Conservation (phyloP, 2,329 filamentous ascomycete species). For the Arthrobotrys megalospora region DNA sequence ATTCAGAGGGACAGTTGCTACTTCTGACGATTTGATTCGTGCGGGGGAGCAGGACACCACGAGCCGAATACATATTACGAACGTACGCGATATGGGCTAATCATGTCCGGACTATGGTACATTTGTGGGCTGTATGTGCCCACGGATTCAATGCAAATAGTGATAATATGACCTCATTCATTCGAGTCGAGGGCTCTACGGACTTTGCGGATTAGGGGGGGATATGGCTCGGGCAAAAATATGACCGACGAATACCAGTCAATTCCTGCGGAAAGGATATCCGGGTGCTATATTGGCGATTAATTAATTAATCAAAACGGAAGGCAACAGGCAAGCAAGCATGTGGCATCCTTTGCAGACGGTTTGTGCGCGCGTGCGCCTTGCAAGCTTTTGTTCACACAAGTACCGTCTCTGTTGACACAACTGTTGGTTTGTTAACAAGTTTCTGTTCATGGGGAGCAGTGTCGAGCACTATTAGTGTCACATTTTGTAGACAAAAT, state of each 20-base stretch:
- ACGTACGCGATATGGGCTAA: background rate
- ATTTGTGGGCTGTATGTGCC: background rate
- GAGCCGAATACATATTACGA: background rate
- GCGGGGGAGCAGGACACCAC: background rate
- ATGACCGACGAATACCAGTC: background rate
- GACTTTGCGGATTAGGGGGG: background rate
- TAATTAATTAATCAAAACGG: background rate
- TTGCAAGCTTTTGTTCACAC: background rate
- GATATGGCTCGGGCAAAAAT: conserved; percentile 9
- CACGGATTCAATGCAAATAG: conserved; percentile 13
- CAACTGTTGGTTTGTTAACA: conserved; percentile 12
- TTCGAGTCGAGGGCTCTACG: background rate
- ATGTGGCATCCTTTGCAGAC: background rate
- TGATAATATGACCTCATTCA: conserved; percentile 1
- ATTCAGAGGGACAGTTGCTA: background rate
- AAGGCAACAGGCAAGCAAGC: conserved; percentile 1
- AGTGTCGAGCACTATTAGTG: background rate
- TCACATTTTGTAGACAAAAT: background rate
- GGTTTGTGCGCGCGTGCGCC: conserved; percentile 21
- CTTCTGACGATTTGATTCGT: conserved; percentile 1
- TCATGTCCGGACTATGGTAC: background rate
- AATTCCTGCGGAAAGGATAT: background rate
- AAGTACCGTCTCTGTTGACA: background rate
- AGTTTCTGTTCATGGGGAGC: background rate
- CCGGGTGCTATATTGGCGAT: background rate